A percentile compares a stretch with the other conserved stretches of the same genome.
phyloP scores from a whole-genome alignment of 2,329 filamentous ascomycete species.

The Sclerotinia borealis region DNA sequence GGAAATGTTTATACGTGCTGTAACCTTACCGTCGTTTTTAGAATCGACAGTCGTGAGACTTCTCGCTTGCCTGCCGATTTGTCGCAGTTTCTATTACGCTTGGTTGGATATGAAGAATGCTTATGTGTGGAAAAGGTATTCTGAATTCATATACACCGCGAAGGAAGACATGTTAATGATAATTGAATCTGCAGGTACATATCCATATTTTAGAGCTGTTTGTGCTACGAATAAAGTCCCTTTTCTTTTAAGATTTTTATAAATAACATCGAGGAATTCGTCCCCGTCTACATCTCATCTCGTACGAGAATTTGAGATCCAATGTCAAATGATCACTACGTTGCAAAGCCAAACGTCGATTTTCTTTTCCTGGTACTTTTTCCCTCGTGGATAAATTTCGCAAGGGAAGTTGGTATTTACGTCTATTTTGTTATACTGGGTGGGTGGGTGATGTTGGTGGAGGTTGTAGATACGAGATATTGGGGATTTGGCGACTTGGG shows the following conservation, averaged over 20 bases:
- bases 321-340: conserved; percentile 32
- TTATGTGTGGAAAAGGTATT: conserved; percentile 23
- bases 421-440: conserved; percentile 31
- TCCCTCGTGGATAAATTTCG: conserved; percentile 27
- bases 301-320: conserved; percentile 24
- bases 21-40: conserved; percentile 31
- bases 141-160: background rate
- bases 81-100: conserved; percentile 30
- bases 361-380: conserved; percentile 29
- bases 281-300: conserved; percentile 30
- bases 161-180: background rate
- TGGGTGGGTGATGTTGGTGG: conserved; percentile 33
- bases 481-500: conserved; percentile 33
- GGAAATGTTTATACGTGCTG: no score
- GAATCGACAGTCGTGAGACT: conserved; percentile 22
- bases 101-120: conserved; percentile 34
- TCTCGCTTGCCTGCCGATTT: conserved; percentile 26
- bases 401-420: conserved; percentile 34
- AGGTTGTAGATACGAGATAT: conserved; percentile 31
- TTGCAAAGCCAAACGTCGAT: conserved; percentile 39
- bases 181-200: background rate
- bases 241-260: background rate
- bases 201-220: background rate
- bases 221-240: background rate
- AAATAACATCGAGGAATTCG: conserved; percentile 2